Evolutionary conservation across 1,284 basidiomycete genomes (phyloP), one percentile per base, ranked within the genome.

Genomic region (Taiwanofungus camphoratus): DNA sequence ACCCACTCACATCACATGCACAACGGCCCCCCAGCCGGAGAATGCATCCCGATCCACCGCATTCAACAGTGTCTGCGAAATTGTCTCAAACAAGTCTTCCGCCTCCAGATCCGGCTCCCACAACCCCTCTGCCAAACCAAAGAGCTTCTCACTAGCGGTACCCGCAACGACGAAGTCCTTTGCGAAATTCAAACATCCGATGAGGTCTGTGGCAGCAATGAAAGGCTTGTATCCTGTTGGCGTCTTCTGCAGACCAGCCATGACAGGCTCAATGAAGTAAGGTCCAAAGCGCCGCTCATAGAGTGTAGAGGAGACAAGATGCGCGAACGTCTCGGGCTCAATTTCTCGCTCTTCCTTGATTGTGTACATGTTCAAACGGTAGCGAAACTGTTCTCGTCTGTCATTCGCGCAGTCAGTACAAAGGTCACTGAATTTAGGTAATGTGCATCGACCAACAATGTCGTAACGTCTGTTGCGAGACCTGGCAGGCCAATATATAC

Each of bases 271-370:
- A 57, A 95, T 83, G 68, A 95, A 98, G 74, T 92, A 99, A 16
- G 95, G 94, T 2, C 92, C 92, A 58, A 98, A 99, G 65, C 95
- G 83, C 62, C 83, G 83, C 69, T 98, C 93, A 66, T 99, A 99
- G 21, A 99, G 76, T n/a, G 95, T 96, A 44, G 91, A 94, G 42
- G 91, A 94, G 51, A 98, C 87, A 52, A 99, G 82, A 60, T 95
- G 91, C 19, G 93, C 89, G 67, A 99, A 98, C 6, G 92, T 93
- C 70, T 94, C 85, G 36, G 96, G 96, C 56, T 93, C 86, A 59
- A 99, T 97, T 58, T 94, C 87, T 48, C 96, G 81, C 63, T 98
- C 95, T 65, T 99, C 96, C 71, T 99, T 99, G 79, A 99, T 97
- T 38, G 91, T 90, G 71, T 98, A 99, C 91, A 99, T 96, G 73